Conservation (phyloP, 208 protist genomes). For the Trypanosoma avium region DNA sequence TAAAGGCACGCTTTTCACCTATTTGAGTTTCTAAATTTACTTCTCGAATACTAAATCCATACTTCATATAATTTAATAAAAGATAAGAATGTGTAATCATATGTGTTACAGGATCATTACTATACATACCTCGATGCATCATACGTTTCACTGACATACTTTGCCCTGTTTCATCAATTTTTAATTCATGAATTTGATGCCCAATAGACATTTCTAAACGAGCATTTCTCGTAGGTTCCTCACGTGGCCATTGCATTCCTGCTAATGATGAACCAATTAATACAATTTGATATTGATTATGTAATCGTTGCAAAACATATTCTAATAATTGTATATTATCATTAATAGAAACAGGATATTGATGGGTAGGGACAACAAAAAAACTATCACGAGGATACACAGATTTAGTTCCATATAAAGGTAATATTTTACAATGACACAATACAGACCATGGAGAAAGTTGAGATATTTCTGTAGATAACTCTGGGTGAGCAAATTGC, state of each 20-base stretch:
- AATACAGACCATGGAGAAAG: slow-evolving; percentile 60
- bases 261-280: slow-evolving; percentile 39
- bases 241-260: slow-evolving; percentile 36
- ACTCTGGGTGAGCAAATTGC: slow-evolving; percentile 67
- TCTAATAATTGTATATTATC: slow-evolving; percentile 53
- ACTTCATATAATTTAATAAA: slow-evolving; percentile 77
- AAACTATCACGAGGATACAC: slow-evolving; percentile 78
- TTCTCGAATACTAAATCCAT: slow-evolving; percentile 46
- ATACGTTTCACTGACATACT: slow-evolving; percentile 71
- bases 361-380: slow-evolving; percentile 67
- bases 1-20: slow-evolving; percentile 56
- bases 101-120: slow-evolving; percentile 65
- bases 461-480: slow-evolving; percentile 22
- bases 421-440: slow-evolving; percentile 69
- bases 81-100: slow-evolving; percentile 68
- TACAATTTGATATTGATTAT: slow-evolving; percentile 88
- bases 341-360: slow-evolving; percentile 63
- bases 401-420: slow-evolving; percentile 73
- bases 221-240: slow-evolving; percentile 54
- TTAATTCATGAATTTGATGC: slow-evolving; percentile 83
- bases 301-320: slow-evolving; percentile 82
- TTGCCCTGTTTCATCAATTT: slow-evolving; percentile 70
- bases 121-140: slow-evolving; percentile 86
- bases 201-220: slow-evolving; percentile 78
- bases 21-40: slow-evolving; percentile 68